A percentile compares a stretch with the other conserved stretches of the same genome.
Conservation (phyloP, 208 protist genomes). For the Wallacemonas rigidus region DNA sequence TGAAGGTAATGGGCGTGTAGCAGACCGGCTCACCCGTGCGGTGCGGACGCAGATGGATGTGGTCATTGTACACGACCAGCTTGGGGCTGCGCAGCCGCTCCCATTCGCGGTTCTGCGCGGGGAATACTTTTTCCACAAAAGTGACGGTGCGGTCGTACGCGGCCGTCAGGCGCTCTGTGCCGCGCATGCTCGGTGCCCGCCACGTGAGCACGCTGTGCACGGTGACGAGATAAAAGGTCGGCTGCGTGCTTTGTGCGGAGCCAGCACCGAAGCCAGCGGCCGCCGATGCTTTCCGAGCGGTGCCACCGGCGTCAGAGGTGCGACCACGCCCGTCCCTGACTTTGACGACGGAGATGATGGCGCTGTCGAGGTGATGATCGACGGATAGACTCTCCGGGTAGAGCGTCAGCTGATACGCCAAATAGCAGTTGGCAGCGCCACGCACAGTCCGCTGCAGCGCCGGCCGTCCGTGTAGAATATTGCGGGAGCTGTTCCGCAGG, state of each 20-base stretch:
- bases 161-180: conserved; percentile 40
- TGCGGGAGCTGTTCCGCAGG: conserved; percentile 71
- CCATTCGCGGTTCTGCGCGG: conserved; percentile 48
- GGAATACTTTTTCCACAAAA: conserved; percentile 59
- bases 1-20: conserved; percentile 30
- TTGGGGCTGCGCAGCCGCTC: conserved; percentile 66
- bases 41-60: conserved; percentile 50
- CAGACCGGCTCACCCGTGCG: conserved; percentile 13
- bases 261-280: conserved; percentile 19
- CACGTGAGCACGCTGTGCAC: conserved; percentile 84
- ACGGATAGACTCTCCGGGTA: conserved; percentile 71
- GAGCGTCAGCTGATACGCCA: conserved; percentile 72
- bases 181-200: conserved; percentile 75
- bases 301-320: background rate
- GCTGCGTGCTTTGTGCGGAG: background rate
- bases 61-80: conserved; percentile 72
- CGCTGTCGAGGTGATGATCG: conserved; percentile 56
- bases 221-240: conserved; percentile 56
- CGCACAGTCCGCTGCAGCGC: conserved; percentile 63
- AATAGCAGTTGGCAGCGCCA: conserved; percentile 60
- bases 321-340: conserved; percentile 14
- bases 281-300: background rate
- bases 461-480: conserved; percentile 64
- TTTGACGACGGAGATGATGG: conserved; percentile 57
- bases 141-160: conserved; percentile 68